Evolutionary conservation across 169 alveolate species (phyloP), one percentile per base, ranked within the genome.

Genomic region (Plasmodium vivax): DNA sequence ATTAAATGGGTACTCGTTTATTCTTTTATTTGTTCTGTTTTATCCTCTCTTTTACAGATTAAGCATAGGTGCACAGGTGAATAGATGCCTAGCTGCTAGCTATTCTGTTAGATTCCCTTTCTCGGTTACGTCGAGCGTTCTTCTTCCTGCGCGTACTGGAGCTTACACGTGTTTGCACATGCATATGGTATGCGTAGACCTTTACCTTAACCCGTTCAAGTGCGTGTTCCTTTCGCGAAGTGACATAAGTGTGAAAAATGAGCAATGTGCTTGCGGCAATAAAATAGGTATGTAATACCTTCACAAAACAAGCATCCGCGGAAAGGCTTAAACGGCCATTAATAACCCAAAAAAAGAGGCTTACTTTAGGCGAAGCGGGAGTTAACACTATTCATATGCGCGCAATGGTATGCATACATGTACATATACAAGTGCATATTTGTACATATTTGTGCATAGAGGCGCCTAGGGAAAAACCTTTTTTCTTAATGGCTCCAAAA

Each of bases 1-100:
- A 41, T 83, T 19, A n/a, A 71, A 84, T 84, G 27, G 43, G 41
- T 51, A 27, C 74, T 68, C 41, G 47, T 84, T 84, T 84, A 68
- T 5, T 34, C 77, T 83, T 62, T 82, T 82, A 80, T 80, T 34
- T 14, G 47, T 38, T 34, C 71, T 14, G 3, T 19, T 19, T 23
- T 19, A 23, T 23, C 5, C 23, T 27, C 41, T 27, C n/a, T 10
- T 68, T 68, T 30, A n/a, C n/a, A 68, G n/a, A 68, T 23, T 51
- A 30, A 5, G 77, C 38, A 68, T 30, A 68, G 27, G 38, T 68
- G 77, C 38, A 68, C 9, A 68, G 27, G 38, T 68, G 27, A 23
- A 23, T 23, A 23, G 27, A n/a, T 68, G 16, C 77, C 77, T 27
- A 68, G n/a, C 14, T 68, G 43, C 77, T 68, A 30, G 14, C 77